phyloP scores from a whole-genome alignment of 1,284 basidiomycete species.

The Apiotrichum porosum region DNA sequence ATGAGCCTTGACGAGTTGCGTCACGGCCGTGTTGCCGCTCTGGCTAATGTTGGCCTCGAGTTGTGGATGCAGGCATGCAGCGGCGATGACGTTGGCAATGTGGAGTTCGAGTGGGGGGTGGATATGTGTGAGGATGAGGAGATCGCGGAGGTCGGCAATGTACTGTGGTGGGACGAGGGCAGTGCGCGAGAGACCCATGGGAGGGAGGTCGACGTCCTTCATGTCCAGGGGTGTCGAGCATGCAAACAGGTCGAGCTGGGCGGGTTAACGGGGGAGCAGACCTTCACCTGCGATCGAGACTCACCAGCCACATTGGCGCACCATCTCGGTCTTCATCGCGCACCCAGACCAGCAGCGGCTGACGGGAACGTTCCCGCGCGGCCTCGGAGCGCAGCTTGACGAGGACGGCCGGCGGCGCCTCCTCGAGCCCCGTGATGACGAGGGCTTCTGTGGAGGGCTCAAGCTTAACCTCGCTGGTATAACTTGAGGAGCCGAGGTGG shows the following conservation, averaged over 20 bases:
- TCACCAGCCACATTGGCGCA: conserved; percentile 34
- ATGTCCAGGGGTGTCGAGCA: conserved; percentile 13
- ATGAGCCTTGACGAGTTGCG: conserved; percentile 30
- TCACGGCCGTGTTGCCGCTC: conserved; percentile 18
- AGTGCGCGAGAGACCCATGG: conserved; percentile 2
- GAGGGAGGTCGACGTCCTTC: conserved; percentile 16
- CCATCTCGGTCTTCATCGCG: conserved; percentile 22
- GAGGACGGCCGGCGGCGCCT: conserved; percentile 22
- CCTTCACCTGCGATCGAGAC: conserved; percentile 2
- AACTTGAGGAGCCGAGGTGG: conserved; percentile 8
- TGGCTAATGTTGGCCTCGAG: conserved; percentile 31
- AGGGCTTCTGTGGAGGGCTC: conserved; percentile 16
- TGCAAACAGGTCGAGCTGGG: conserved; percentile 35
- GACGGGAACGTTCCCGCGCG: conserved; percentile 3
- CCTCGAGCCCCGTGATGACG: conserved; percentile 34
- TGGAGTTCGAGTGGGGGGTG: conserved; percentile 37
- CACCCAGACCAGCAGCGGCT: conserved; percentile 38
- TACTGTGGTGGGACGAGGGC: conserved; percentile 25
- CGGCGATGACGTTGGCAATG: conserved; percentile 40
- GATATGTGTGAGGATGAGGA: conserved; percentile 39
- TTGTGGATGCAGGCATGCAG: conserved; percentile 30
- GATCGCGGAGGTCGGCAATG: conserved; percentile 22
- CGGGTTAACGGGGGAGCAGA: neutral
- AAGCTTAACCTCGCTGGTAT: neutral
- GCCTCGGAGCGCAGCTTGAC: conserved; percentile 21